Evolutionary conservation across 345 rosid species (phyloP), one percentile per base, ranked within the genome.

Genomic region (Noccaea bulbosa): DNA sequence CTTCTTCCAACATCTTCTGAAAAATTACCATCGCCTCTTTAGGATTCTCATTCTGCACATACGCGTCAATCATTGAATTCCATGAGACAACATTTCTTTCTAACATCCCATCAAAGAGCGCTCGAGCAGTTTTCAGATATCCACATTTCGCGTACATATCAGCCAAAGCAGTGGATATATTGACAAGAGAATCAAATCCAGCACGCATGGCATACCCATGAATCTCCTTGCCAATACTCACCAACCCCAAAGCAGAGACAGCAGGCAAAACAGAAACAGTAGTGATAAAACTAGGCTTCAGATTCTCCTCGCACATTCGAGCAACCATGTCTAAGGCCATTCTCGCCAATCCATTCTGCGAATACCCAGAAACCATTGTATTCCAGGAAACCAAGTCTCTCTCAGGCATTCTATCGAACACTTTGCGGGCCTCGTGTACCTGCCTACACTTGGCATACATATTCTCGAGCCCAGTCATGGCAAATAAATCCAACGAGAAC

Each of bases 11-110:
- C 98, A 93, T 87, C 75, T 74, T 79, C 56, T 77, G 70, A 73
- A 86, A 85, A 46, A 86, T 55, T 39, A 24, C 64, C 76, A 93
- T 65, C 0, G 92, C 97, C 74, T 87, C 89, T 56, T 73, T 72
- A 24, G 91, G 78, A 70, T 86, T 67, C 57, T 85, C 96, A 60
- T 81, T 68, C 77, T 85, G 86, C 41, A 86, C 91, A 81, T 87
- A 93, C 4, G 89, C 93, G 51, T 86, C 86, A 61, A 93, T 86
- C 96, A 93, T 82, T 1, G 98, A 88, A 77, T 93, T 93, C 98
- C 98, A 92, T 0, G 91, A 83, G 52, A 86, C 98, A 47, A 82
- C 85, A 62, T 82, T 87, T 78, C 69, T 81, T 4, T 65, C 67
- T 20, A 74, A 71, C 85, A 89, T 83, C 59, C 78, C 67, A 74